phyloP scores from a whole-genome alignment of 2,329 filamentous ascomycete species.

The Parastagonospora avenae region DNA sequence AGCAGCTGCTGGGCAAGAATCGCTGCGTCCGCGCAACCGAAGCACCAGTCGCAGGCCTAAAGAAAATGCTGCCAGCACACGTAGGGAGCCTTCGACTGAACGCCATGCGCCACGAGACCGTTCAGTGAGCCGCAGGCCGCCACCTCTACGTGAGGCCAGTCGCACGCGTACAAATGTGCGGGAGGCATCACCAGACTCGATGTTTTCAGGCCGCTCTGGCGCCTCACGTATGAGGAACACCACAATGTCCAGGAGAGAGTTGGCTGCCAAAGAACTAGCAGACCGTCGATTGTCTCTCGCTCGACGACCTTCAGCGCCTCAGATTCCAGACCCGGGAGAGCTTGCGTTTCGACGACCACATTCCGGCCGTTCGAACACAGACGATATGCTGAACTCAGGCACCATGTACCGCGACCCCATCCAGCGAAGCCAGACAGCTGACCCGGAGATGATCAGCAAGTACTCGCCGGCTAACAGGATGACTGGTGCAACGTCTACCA shows the following conservation, averaged over 20 bases:
- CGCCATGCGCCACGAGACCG: slow-evolving; percentile 41
- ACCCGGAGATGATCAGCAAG: slow-evolving; percentile 57
- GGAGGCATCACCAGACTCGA: slow-evolving; percentile 42
- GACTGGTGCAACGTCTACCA: slow-evolving; percentile 51
- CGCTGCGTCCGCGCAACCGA: slow-evolving; percentile 54
- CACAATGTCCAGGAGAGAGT: slow-evolving; percentile 50
- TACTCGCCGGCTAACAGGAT: slow-evolving; percentile 43
- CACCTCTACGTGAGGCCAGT: slow-evolving; percentile 36
- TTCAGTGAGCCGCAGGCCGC: slow-evolving; percentile 43
- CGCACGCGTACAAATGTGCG: slow-evolving; percentile 42
- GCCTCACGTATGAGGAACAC: slow-evolving; percentile 27
- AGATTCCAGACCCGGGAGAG: slow-evolving; percentile 76
- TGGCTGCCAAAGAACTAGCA: slow-evolving; percentile 79
- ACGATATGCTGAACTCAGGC: slow-evolving; percentile 49
- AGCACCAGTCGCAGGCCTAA: slow-evolving; percentile 57
- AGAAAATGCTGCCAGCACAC: slow-evolving; percentile 50
- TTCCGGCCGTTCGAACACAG: slow-evolving; percentile 43
- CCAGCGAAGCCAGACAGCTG: slow-evolving; percentile 68
- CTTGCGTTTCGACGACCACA: slow-evolving; percentile 42
- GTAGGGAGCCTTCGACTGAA: slow-evolving; percentile 55
- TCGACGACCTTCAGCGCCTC: slow-evolving; percentile 76
- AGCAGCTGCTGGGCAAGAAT: slow-evolving; percentile 67
- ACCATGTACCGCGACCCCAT: slow-evolving; percentile 45
- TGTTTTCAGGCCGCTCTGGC: slow-evolving; percentile 39
- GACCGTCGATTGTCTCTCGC: slow-evolving; percentile 80